Base-by-base conservation (phyloP, 2,329 filamentous ascomycete species). In the Ceratocystis cacaofunesta region DNA sequence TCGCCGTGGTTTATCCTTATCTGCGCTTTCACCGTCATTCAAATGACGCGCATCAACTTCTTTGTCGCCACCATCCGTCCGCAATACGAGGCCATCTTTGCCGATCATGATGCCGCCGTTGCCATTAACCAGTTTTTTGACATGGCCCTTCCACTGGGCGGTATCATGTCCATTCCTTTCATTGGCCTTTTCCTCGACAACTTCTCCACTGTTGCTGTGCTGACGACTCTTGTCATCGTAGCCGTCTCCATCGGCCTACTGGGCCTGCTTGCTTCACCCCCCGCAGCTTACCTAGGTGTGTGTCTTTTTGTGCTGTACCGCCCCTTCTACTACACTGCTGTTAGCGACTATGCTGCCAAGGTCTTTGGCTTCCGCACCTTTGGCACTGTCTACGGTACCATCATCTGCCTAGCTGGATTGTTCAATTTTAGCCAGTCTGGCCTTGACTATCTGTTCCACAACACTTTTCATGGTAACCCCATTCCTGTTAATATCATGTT, bases 291-390 rank as follows among this genome's bases (percentile, higher is more conserved):
- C 70, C 78, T 80, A 15, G 92, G 92, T 70, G 79, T 96, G 64
- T 76, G 80, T 58, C 80, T 96, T 8, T 95, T 96, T 72, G 89
- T 94, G 10, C 75, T 95, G 25, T 92, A 94, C 71, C 84, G 91
- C 0, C 91, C 92, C 0, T 85, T 96, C 36, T 96, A 95, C 76
- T 96, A 96, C 76, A 95, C 90, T 0, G 85, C 90, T 6, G 89
- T 96, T 66, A 92, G 87, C 67, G 91, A 96, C 76, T 95, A 95
- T 74, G 83, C 85, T 22, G 90, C 90, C 68, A 95, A 95, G 76
- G 90, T 96, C 44, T 96, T 96, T 73, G 91, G 91, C 17, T 95
- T 95, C 76, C 82, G 85, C 68, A 95, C 90, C 0, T 96, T 96
- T 70, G 92, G 91, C 58, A 95, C 89, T 66, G 90, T 96, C n/a